phyloP scores from a whole-genome alignment of 208 protist species.

The Leishmania tarentolae region DNA sequence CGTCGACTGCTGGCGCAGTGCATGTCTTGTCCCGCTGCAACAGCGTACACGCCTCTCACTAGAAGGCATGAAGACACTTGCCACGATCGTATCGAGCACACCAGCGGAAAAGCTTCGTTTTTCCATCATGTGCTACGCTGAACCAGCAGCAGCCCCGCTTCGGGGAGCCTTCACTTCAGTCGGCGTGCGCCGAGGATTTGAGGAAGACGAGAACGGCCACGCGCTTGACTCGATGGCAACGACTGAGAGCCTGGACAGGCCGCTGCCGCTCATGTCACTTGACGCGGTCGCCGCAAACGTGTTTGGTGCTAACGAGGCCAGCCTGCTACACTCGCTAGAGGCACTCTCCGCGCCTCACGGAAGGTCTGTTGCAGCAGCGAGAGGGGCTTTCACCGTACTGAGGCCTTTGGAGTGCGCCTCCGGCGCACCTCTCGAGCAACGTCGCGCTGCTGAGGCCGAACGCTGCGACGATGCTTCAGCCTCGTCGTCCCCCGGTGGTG shows the following conservation, averaged over 20 bases:
- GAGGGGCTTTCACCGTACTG: background rate
- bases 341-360: conserved; percentile 14
- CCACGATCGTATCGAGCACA: background rate
- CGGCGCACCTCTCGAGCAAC: background rate
- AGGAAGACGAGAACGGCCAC: background rate
- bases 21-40: conserved; percentile 19
- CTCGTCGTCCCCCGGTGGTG: background rate
- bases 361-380: background rate
- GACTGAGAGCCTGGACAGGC: background rate
- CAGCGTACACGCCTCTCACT: conserved; percentile 7
- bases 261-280: conserved; percentile 8
- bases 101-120: background rate
- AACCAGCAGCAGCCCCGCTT: too few species aligned
- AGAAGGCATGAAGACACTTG: conserved; percentile 6
- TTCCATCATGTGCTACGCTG: conserved; percentile 11
- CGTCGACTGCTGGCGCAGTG: conserved; percentile 17
- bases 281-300: conserved; percentile 28
- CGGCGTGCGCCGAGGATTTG: too few species aligned
- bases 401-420: background rate
- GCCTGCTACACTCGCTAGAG: conserved; percentile 3
- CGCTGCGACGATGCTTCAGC: background rate
- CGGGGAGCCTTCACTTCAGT: background rate
- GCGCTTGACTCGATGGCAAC: background rate
- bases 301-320: conserved; percentile 7
- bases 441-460: background rate